These are phyloP conservation scores for Amylostereum chailletii DNA, from an alignment of 1,284 basidiomycete genomes.

Conservation along the genomic window DNA sequence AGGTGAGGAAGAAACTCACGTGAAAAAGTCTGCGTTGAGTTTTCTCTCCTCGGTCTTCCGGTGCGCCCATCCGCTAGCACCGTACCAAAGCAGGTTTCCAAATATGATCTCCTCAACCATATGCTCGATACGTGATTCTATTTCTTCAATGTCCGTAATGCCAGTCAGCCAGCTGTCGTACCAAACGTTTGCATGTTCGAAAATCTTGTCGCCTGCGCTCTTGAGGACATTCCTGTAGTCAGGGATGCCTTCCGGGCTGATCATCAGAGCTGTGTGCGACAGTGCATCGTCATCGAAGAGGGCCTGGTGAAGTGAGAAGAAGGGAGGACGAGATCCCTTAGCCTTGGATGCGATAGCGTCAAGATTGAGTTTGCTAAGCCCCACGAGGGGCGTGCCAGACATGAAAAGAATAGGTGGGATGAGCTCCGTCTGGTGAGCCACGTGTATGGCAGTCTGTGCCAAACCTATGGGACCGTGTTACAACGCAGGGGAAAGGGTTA, in stretches of 20 bases:
- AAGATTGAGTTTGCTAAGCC: not conserved
- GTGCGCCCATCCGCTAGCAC: not conserved
- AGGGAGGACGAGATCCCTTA: no score
- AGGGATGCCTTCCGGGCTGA: not conserved
- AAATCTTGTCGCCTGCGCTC: not conserved
- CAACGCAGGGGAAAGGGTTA: not conserved
- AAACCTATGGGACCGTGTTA: constrained; percentile 19
- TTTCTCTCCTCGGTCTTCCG: not conserved
- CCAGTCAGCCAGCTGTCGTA: not conserved
- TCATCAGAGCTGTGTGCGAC: not conserved
- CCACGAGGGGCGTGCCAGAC: not conserved
- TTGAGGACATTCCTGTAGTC: not conserved
- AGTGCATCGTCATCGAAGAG: no score
- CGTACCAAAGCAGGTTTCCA: not conserved
- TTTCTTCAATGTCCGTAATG: not conserved
- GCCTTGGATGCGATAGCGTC: no score
- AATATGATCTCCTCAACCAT: not conserved
- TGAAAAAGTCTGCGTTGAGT: constrained; percentile 14
- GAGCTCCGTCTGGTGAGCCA: constrained; percentile 14
- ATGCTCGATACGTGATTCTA: not conserved
- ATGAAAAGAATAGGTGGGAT: constrained; percentile 21
- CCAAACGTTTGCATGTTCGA: not conserved
- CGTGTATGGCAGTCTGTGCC: constrained; percentile 26
- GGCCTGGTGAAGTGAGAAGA: no score
- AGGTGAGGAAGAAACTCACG: constrained; percentile 7